These are phyloP conservation scores for Kazachstania psychrophila DNA, from an alignment of 805 yeast species.

Conservation along the genomic window DNA sequence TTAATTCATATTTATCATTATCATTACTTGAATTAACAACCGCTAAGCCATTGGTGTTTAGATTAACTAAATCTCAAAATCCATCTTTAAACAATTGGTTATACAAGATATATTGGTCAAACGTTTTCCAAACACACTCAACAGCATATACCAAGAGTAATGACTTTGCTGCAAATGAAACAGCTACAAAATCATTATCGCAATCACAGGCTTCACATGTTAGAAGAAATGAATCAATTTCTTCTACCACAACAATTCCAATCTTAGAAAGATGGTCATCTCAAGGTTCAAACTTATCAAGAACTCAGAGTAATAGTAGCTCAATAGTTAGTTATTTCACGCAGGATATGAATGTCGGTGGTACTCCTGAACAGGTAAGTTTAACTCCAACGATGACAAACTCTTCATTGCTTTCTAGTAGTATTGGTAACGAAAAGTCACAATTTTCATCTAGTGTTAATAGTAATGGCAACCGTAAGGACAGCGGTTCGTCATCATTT, in stretches of 20 bases:
- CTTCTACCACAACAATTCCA: conserved; percentile 15
- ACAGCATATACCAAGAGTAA: conserved; percentile 3
- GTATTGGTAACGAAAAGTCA: too few relatives aligned
- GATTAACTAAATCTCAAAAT: conserved; percentile 7
- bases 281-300: conserved; percentile 19
- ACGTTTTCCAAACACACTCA: conserved; percentile 23
- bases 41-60: conserved; percentile 7
- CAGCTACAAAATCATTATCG: conserved; percentile 5
- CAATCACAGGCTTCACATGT: too few relatives aligned
- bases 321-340: conserved; percentile 14
- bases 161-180: background rate
- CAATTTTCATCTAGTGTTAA: too few relatives aligned
- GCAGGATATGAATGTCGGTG: too few relatives aligned
- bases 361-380: too few relatives aligned
- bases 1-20: conserved; percentile 10
- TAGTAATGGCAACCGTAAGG: conserved; percentile 4
- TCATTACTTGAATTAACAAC: conserved; percentile 7
- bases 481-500: conserved; percentile 13
- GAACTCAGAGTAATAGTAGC: conserved; percentile 25
- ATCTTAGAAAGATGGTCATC: conserved; percentile 25
- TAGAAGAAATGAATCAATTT: background rate
- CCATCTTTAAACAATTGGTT: conserved; percentile 16
- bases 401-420: too few relatives aligned
- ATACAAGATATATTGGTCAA: conserved; percentile 22
- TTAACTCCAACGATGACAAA: background rate